Conservation (phyloP, 1,284 basidiomycete genomes). For the Somion occarium region DNA sequence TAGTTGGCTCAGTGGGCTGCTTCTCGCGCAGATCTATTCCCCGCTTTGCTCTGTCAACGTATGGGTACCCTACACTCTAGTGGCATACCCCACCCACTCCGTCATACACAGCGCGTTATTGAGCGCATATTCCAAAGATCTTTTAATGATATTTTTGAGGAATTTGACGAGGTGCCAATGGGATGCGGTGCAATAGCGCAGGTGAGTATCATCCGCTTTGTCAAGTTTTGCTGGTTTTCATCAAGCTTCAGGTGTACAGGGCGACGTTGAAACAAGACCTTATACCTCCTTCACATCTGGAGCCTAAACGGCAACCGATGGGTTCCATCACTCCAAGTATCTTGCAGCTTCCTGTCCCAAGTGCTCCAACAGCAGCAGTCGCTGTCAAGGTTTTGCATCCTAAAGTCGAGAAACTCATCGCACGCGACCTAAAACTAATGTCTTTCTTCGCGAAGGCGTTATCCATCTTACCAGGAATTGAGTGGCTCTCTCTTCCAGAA, state of each 20-base stretch:
- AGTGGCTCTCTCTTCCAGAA: slow-evolving; percentile 95
- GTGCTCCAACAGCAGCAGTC: slow-evolving; percentile 76
- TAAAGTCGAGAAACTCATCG: slow-evolving; percentile 74
- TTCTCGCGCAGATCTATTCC: slow-evolving; percentile 92
- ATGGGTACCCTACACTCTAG: slow-evolving; percentile 89
- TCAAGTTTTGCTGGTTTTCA: not conserved
- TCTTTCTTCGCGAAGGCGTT: slow-evolving; percentile 83
- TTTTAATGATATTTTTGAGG: slow-evolving; percentile 90
- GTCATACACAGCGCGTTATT: slow-evolving; percentile 81
- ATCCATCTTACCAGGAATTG: slow-evolving; percentile 85
- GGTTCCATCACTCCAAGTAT: slow-evolving; percentile 50
- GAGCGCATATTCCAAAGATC: slow-evolving; percentile 79
- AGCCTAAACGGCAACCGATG: slow-evolving; percentile 54
- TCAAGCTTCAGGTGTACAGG: slow-evolving; percentile 65
- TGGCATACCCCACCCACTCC: slow-evolving; percentile 79
- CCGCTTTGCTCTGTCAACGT: slow-evolving; percentile 83
- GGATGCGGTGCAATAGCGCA: slow-evolving; percentile 99
- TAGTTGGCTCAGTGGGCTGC: slow-evolving; percentile 98
- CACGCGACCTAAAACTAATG: slow-evolving; percentile 92
- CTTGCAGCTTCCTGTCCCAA: slow-evolving; percentile 55
- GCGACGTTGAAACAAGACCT: slow-evolving; percentile 82
- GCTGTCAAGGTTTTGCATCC: slow-evolving; percentile 98
- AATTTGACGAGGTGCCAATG: slow-evolving; percentile 85
- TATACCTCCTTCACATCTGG: slow-evolving; percentile 76
- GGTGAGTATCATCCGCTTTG: slow-evolving; percentile 38